Conservation (phyloP, 345 rosid species). For the Arabis alpina region DNA sequence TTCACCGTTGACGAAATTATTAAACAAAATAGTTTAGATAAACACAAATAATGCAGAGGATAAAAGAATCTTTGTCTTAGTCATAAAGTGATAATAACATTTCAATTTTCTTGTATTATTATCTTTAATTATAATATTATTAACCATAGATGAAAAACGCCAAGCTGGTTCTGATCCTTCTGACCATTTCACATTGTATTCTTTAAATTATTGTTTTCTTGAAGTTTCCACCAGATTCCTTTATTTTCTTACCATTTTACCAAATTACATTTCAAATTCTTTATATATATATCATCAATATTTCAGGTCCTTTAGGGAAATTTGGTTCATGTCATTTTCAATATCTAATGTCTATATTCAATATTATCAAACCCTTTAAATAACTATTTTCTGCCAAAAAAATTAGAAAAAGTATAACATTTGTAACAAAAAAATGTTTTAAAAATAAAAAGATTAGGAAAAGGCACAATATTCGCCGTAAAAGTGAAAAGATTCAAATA, state of each 20-base stretch:
- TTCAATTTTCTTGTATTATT: slow-evolving; percentile 2
- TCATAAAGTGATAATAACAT: slow-evolving; percentile 25
- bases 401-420: neutral
- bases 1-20: slow-evolving; percentile 33
- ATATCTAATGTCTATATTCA: slow-evolving; percentile 10
- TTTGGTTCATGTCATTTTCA: slow-evolving; percentile 34
- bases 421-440: neutral
- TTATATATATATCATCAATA: slow-evolving; percentile 1
- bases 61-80: slow-evolving; percentile 47
- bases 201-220: slow-evolving; percentile 21
- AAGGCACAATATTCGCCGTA: slow-evolving; percentile 31
- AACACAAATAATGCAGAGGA: slow-evolving; percentile 14
- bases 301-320: neutral
- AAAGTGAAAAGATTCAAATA: neutral
- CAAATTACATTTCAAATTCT: neutral
- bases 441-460: slow-evolving; percentile 1
- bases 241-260: slow-evolving; percentile 13
- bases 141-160: slow-evolving; percentile 31
- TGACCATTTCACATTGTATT: slow-evolving; percentile 38
- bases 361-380: neutral
- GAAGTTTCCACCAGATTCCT: slow-evolving; percentile 35
- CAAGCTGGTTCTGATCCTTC: slow-evolving; percentile 40
- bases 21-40: neutral
- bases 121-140: neutral
- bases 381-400: neutral